A percentile compares a stretch with the other conserved stretches of the same genome.
Conservation (phyloP, 2,329 filamentous ascomycete genomes). For the Paraphaeosphaeria minitans region DNA sequence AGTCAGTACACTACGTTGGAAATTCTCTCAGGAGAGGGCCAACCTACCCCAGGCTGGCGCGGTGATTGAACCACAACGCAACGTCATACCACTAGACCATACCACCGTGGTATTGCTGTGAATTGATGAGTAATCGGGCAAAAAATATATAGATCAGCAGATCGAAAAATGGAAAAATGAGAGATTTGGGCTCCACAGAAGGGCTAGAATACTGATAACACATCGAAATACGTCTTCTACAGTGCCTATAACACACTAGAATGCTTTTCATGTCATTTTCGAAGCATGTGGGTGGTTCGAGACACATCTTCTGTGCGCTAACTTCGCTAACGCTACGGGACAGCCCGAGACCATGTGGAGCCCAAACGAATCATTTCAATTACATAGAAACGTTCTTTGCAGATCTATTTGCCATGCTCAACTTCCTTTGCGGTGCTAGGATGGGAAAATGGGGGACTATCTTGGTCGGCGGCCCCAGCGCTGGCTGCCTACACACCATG, state of each 20-base stretch:
- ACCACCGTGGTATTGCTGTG: neutral
- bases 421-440: too few species aligned
- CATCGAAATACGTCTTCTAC: too few species aligned
- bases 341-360: neutral
- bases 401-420: too few species aligned
- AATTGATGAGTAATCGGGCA: neutral
- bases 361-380: neutral
- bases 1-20: conserved; percentile 1
- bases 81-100: neutral
- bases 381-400: neutral
- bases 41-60: conserved; percentile 1
- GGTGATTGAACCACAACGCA: neutral
- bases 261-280: neutral
- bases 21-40: neutral
- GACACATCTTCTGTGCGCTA: neutral
- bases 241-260: too few species aligned
- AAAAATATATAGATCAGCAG: neutral
- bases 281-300: neutral
- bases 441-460: too few species aligned
- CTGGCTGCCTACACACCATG: too few species aligned
- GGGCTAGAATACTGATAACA: neutral
- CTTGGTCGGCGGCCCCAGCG: too few species aligned
- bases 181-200: neutral
- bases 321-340: neutral
- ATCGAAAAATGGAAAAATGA: neutral